Base-by-base conservation (phyloP, 164 flowering plant species). In the Cinnamomum micranthum region DNA sequence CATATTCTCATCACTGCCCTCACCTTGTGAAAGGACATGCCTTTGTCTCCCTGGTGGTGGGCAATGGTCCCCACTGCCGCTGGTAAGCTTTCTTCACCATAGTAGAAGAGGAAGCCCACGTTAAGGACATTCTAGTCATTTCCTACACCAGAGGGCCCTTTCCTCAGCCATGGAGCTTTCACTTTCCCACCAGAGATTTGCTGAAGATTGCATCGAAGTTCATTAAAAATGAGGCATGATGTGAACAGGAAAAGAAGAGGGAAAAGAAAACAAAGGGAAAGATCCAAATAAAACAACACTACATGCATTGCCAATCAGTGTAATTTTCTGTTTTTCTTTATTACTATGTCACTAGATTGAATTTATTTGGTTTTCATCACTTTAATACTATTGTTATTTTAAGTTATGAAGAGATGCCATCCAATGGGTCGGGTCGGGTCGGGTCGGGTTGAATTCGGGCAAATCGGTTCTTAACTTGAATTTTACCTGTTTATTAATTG, bases 1-100 rank as follows among this genome's bases (percentile, higher is more conserved):
- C 88, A 58, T 77, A 85, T 83, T 85, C 90, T 77, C 67, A 47
- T 25, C 52, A 23, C 71, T 52, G n/a, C 70, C 35, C 81, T 74
- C 75, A 50, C 73, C 70, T 75, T 73, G 71, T 80, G 80, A 81
- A 79, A 71, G 78, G 74, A 73, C 82, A 78, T 28, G 73, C 58
- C 65, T 74, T 73, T 81, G 84, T 83, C 82, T 73, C 85, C 80
- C 50, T 79, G 74, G 75, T 83, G 87, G 86, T 81, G 67, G 78
- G 77, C 83, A 79, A 62, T 78, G 81, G 81, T 62, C 82, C 90
- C 88, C 79, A 73, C 81, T 55, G 35, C 65, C 66, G 50, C 35
- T 11, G 3, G 47, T 11, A 27, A 60, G 10, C 25, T 64, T 64
- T 63, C 20, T 23, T 68, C 31, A n/a, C 70, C 19, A 50, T 14